Base-by-base conservation (phyloP, 2,329 filamentous ascomycete genomes). In the Colletotrichum phormii region DNA sequence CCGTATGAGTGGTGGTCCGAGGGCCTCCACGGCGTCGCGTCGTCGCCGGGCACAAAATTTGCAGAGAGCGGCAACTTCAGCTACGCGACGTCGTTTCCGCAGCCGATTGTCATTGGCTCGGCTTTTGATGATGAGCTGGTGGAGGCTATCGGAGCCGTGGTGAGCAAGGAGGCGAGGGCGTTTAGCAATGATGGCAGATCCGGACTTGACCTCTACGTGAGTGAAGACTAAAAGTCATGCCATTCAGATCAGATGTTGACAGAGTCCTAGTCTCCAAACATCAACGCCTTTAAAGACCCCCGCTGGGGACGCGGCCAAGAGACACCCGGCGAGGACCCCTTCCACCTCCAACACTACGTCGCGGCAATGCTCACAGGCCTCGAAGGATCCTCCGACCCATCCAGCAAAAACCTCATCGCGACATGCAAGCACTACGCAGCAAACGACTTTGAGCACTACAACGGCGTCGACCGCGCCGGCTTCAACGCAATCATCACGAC, bases 101-200 rank as follows among this genome's bases (percentile, higher is more conserved):
- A 89, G 77, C 91, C 91, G 0, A 91, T 94, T 64, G 80, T 88
- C 2, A 87, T 91, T 76, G 87, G 88, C 26, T 90, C 91, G 0
- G 87, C 91, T 0, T 91, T 93, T 74, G 90, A 93, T 74, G 90
- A 92, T 74, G 86, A 86, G 0, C 80, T 93, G 37, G 88, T 93
- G 74, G 79, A 85, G 24, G 81, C 86, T 6, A 87, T 93, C 3
- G 91, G 87, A 2, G 83, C 79, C 2, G 85, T 90, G 6, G 85
- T 91, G 13, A 81, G 82, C 49, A 92, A 87, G 0, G 91, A 94
- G 77, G 90, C 89, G 0, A 85, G 92, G 51, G 91, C 91, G 0
- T 93, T 92, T 78, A 90, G 85, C 77, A 93, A 93, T 75, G 86
- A 79, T 8, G 89, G 88, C 4, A 82, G 85, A 13, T 87, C 86